phyloP scores from a whole-genome alignment of 805 yeast genomes.

The Torulaspora quercuum region DNA sequence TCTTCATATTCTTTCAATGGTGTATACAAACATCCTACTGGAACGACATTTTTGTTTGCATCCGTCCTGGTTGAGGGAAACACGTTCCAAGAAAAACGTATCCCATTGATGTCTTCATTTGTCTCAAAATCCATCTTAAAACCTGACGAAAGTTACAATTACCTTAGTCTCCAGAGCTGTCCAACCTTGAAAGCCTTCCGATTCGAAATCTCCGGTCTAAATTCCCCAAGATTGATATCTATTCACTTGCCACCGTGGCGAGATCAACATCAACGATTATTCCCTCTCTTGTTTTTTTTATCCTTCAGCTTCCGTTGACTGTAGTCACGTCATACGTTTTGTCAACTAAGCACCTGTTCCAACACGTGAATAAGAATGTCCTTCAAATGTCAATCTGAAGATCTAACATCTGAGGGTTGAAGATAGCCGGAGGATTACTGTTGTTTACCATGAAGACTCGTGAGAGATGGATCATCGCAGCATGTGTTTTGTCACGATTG shows the following conservation, averaged over 20 bases:
- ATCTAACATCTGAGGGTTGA: too few species aligned
- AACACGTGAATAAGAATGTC: too few species aligned
- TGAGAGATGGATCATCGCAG: slow-evolving; percentile 16
- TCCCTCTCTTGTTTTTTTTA: too few species aligned
- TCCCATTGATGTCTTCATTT: slow-evolving; percentile 68
- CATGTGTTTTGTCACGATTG: slow-evolving; percentile 24
- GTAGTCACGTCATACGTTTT: too few species aligned
- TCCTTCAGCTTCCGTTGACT: too few species aligned
- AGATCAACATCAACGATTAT: slow-evolving; percentile 8
- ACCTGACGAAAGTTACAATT: slow-evolving; percentile 7
- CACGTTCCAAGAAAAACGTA: slow-evolving; percentile 75
- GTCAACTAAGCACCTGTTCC: too few species aligned
- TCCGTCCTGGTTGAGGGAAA: slow-evolving; percentile 87
- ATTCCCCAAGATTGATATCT: neutral
- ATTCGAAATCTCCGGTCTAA: too few species aligned
- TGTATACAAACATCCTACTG: slow-evolving; percentile 92
- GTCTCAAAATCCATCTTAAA: slow-evolving; percentile 48
- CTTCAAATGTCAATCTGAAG: too few species aligned
- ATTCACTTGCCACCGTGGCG: slow-evolving; percentile 14
- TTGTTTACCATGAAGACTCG: slow-evolving; percentile 12
- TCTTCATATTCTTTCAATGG: slow-evolving; percentile 81
- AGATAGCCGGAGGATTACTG: too few species aligned
- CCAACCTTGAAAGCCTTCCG: too few species aligned
- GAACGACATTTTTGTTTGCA: slow-evolving; percentile 87
- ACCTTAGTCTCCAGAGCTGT: slow-evolving; percentile 3